A percentile compares a stretch with the other conserved stretches of the same genome.
These are phyloP conservation scores for Pichia membranifaciens DNA, from an alignment of 805 yeast genomes.

Conservation along the genomic window DNA sequence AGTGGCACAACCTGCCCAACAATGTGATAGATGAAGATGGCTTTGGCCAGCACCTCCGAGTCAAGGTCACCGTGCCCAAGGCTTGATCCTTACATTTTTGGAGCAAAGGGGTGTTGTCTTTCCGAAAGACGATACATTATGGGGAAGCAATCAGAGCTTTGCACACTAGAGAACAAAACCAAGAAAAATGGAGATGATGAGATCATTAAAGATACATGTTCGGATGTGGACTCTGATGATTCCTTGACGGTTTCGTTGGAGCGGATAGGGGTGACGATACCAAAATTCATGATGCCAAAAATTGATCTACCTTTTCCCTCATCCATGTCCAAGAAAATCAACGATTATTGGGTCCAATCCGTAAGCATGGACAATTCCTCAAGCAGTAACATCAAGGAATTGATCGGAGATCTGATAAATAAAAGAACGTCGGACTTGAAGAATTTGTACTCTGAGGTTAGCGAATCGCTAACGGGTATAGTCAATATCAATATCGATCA, in stretches of 20 bases:
- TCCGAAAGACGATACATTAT: no score
- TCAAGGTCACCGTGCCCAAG: no score
- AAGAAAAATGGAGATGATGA: not conserved
- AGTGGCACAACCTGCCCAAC: no score
- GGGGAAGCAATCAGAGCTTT: no score
- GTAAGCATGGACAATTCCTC: constrained; percentile 10
- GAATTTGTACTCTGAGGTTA: constrained; percentile 22
- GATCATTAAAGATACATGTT: not conserved
- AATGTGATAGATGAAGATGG: no score
- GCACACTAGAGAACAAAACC: not conserved
- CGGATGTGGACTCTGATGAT: constrained; percentile 20
- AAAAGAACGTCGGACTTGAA: constrained; percentile 19
- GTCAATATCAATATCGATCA: constrained; percentile 42
- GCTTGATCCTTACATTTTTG: no score
- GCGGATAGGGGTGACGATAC: constrained; percentile 38
- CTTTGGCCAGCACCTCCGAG: no score
- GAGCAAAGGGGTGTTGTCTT: no score
- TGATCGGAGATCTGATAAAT: constrained; percentile 9
- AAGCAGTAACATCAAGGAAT: constrained; percentile 8
- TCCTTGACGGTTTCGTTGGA: constrained; percentile 46
- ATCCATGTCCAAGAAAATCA: constrained; percentile 5
- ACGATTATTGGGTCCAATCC: constrained; percentile 8
- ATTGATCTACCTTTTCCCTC: constrained; percentile 5
- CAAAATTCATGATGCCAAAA: constrained; percentile 10
- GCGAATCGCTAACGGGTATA: constrained; percentile 33